Conservation (phyloP, 2,329 filamentous ascomycete species). For the Fusarium multiceps region DNA sequence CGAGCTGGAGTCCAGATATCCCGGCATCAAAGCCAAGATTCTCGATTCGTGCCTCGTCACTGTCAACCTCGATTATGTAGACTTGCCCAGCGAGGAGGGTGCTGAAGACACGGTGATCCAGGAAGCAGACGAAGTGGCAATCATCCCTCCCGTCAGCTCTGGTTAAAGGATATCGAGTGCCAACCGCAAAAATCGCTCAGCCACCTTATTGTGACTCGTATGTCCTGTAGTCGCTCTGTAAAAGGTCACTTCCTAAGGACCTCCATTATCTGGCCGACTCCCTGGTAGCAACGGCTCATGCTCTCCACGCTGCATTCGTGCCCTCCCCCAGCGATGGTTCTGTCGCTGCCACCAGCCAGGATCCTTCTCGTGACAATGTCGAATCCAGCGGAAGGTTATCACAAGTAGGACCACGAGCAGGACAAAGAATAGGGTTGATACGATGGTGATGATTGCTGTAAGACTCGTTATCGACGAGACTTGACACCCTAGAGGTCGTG, state of each 20-base stretch:
- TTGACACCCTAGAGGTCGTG: constrained; percentile 51
- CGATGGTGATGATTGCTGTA: constrained; percentile 44
- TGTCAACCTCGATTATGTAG: constrained; percentile 84
- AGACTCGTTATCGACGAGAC: constrained; percentile 52
- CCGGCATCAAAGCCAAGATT: constrained; percentile 75
- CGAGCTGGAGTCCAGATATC: constrained; percentile 75
- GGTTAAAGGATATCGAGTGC: constrained; percentile 62
- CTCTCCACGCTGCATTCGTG: constrained; percentile 41
- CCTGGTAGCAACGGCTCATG: constrained; percentile 47
- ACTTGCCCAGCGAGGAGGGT: constrained; percentile 64
- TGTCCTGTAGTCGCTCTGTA: constrained; percentile 20
- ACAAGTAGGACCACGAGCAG: constrained; percentile 42
- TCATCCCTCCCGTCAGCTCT: constrained; percentile 89
- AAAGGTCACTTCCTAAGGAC: constrained; percentile 7
- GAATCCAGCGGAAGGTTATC: constrained; percentile 36
- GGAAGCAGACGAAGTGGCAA: constrained; percentile 84
- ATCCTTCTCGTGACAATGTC: constrained; percentile 36
- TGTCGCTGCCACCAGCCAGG: constrained; percentile 35
- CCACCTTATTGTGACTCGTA: background rate
- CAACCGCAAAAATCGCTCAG: constrained; percentile 23
- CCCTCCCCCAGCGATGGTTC: constrained; percentile 28
- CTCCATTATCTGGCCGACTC: constrained; percentile 7
- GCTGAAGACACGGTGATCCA: constrained; percentile 64
- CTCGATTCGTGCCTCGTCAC: constrained; percentile 80
- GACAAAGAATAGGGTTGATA: constrained; percentile 46